These are phyloP conservation scores for Claviceps lovelessii DNA, from an alignment of 2,329 filamentous ascomycete genomes.

Conservation along the genomic window DNA sequence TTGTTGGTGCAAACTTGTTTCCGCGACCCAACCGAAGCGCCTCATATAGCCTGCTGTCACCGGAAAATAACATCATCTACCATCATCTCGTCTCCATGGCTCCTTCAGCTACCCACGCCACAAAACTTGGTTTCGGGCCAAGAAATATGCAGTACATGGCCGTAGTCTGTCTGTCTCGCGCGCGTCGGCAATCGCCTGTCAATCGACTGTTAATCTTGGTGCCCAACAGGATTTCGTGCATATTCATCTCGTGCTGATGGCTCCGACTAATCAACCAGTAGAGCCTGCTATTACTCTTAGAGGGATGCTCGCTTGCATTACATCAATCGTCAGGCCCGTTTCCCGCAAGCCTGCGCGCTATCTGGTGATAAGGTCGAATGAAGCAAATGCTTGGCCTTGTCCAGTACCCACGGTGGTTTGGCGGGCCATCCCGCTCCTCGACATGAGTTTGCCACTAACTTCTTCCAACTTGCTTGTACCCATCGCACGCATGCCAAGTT, in stretches of 20 bases:
- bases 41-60: background rate
- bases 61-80: background rate
- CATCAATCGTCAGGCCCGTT: background rate
- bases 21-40: background rate
- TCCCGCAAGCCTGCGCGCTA: background rate
- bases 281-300: background rate
- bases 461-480: background rate
- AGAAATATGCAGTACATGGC: no score
- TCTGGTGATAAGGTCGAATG: no score
- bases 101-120: background rate
- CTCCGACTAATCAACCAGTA: background rate
- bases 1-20: background rate
- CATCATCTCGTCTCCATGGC: background rate
- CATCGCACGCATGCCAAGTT: background rate
- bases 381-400: no score
- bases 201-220: background rate
- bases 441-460: background rate
- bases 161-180: no score
- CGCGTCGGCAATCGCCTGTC: background rate
- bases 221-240: constrained; percentile 1
- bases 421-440: background rate
- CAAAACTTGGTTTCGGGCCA: background rate
- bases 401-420: background rate
- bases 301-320: background rate
- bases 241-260: background rate